Evolutionary conservation across 2,329 filamentous ascomycete species (phyloP).

Genomic region (Penicillium sp.): DNA sequence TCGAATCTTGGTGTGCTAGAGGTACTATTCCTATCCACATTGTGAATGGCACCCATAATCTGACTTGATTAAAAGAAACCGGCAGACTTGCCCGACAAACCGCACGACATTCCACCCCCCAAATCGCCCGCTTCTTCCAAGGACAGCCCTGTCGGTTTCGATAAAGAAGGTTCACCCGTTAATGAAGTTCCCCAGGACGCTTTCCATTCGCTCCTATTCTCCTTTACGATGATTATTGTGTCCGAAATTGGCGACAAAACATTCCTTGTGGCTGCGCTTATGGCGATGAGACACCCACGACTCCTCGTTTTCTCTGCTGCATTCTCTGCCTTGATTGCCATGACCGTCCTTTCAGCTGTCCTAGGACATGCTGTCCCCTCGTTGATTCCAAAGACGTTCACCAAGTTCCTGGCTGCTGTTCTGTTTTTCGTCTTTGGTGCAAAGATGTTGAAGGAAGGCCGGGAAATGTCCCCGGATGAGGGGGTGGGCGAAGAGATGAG

Average conservation of each 20-base stretch:
- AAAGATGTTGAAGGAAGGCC: slow-evolving; percentile 82
- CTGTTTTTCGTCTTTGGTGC: slow-evolving; percentile 90
- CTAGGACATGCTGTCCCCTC: slow-evolving; percentile 91
- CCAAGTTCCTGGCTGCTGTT: slow-evolving; percentile 80
- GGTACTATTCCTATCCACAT: slow-evolving; percentile 47
- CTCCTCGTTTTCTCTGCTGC: slow-evolving; percentile 93
- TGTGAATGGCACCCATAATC: not conserved
- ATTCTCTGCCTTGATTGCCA: slow-evolving; percentile 86
- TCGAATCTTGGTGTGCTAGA: slow-evolving; percentile 57
- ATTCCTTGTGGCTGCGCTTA: slow-evolving; percentile 93
- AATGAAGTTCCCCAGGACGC: slow-evolving; percentile 57
- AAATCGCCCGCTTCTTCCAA: slow-evolving; percentile 56
- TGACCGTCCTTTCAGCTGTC: slow-evolving; percentile 93
- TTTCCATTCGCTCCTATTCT: slow-evolving; percentile 86
- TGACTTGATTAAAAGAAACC: slow-evolving; percentile 68
- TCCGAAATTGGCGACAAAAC: slow-evolving; percentile 99
- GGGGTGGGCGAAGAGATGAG: slow-evolving; percentile 97
- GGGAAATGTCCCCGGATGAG: slow-evolving; percentile 86
- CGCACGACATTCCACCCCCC: slow-evolving; percentile 74
- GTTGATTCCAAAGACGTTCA: slow-evolving; percentile 87
- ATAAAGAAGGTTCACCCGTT: slow-evolving; percentile 36
- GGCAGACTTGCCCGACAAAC: slow-evolving; percentile 75
- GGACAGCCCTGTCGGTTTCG: slow-evolving; percentile 37
- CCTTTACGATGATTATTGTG: slow-evolving; percentile 95
- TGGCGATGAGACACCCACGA: slow-evolving; percentile 98